A percentile compares a stretch with the other conserved stretches of the same genome.
These are phyloP conservation scores for Poa annua DNA, from an alignment of 176 grass and related monocot genomes.

Conservation along the genomic window DNA sequence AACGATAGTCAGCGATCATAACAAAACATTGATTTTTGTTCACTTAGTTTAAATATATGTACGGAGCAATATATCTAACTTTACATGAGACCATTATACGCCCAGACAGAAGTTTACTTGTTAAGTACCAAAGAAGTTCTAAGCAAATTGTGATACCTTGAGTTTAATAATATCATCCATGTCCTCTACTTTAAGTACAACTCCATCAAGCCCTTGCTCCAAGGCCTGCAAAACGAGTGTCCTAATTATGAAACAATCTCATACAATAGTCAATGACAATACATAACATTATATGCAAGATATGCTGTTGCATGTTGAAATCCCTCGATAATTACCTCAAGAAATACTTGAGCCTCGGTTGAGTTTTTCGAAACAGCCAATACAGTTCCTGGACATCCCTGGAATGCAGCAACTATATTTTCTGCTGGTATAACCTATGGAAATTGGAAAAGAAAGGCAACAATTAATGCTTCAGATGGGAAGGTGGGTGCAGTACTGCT, in stretches of 20 bases:
- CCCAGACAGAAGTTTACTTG: not conserved
- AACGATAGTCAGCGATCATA: slow-evolving; percentile 10
- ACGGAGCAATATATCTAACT: not conserved
- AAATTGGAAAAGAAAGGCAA: slow-evolving; percentile 31
- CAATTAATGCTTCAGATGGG: slow-evolving; percentile 22
- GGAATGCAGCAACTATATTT: slow-evolving; percentile 91
- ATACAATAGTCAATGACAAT: slow-evolving; percentile 5
- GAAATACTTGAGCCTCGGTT: slow-evolving; percentile 88
- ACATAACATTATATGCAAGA: not conserved
- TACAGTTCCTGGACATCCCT: slow-evolving; percentile 67
- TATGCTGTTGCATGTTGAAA: not conserved
- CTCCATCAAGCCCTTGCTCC: slow-evolving; percentile 91
- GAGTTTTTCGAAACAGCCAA: slow-evolving; percentile 85
- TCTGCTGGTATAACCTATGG: slow-evolving; percentile 92
- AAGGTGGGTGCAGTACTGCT: not conserved
- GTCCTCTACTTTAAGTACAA: slow-evolving; percentile 82
- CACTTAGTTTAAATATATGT: not conserved
- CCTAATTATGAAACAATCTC: slow-evolving; percentile 2
- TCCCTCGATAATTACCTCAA: slow-evolving; percentile 62
- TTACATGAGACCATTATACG: not conserved
- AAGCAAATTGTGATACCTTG: slow-evolving; percentile 52
- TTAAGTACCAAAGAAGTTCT: slow-evolving; percentile 17
- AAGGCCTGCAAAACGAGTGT: slow-evolving; percentile 68
- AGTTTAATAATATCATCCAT: slow-evolving; percentile 81
- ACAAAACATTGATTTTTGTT: not conserved